Evolutionary conservation across 169 alveolate species (phyloP).

Genomic region (Plasmodium inui): DNA sequence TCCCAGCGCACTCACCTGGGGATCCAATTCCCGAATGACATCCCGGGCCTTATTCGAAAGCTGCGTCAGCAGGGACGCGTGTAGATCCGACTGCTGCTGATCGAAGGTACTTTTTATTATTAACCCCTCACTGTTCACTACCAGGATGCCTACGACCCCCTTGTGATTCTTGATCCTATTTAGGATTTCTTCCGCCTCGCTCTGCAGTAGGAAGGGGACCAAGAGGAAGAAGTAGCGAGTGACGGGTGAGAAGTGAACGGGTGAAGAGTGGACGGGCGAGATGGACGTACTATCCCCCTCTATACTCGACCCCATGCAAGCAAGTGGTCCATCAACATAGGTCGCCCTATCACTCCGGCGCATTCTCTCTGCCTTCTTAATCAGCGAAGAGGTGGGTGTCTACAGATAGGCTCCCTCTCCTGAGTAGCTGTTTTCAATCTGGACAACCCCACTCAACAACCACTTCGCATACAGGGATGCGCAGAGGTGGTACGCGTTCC

Average conservation of each 20-base stretch:
- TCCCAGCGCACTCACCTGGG: conserved; percentile 29
- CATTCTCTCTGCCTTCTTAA: background rate
- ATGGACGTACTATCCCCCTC: background rate
- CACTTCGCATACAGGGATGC: background rate
- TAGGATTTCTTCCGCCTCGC: conserved; percentile 94
- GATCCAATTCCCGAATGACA: conserved; percentile 90
- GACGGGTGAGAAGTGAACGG: background rate
- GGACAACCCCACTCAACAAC: background rate
- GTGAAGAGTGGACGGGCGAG: background rate
- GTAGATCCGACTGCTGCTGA: conserved; percentile 82
- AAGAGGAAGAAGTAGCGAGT: background rate
- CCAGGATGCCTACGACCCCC: conserved; percentile 94
- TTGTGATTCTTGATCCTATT: conserved; percentile 94
- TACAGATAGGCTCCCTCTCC: background rate
- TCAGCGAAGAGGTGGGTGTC: background rate
- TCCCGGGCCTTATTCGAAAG: conserved; percentile 88
- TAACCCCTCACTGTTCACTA: conserved; percentile 91
- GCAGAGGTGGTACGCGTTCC: background rate
- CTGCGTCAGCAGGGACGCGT: conserved; percentile 82
- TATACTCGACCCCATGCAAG: background rate
- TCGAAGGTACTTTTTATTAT: conserved; percentile 87
- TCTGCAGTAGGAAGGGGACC: conserved; percentile 12
- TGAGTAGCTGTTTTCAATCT: background rate
- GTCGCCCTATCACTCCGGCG: background rate
- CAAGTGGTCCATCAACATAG: background rate